Evolutionary conservation across 164 flowering plant species (phyloP), one percentile per base, ranked within the genome.

Genomic region (Tetracentron sinense): DNA sequence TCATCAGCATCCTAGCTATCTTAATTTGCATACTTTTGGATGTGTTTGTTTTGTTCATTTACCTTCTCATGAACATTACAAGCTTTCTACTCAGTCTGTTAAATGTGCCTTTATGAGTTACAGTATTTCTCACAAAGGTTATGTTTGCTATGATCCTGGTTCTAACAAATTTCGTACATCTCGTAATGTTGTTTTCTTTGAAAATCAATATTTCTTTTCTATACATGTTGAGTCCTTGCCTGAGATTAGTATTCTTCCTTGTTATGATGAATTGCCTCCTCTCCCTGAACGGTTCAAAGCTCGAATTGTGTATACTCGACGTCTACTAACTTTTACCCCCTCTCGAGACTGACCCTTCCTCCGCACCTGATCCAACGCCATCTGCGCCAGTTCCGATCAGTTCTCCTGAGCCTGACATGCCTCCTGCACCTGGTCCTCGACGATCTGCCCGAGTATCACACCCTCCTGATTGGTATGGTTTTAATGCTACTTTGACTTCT

Each of bases 31-130:
- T 52, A 35, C 51, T 21, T 72, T 68, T 72, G 29, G 66, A 0
- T 68, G 59, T 65, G 55, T 42, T 47, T 59, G 50, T 60, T 73
- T 77, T 58, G 17, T 77, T 57, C 62, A 58, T 60, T 51, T 67
- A 0, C 58, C 50, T 2, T 47, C 61, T 3, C 70, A 67, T 31
- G 67, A 73, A 42, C 56, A 17, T 8, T 1, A 63, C 56, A 0
- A 70, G 70, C 20, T 49, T 2, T 3, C 55, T 20, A 7, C 61
- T 61, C 50, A 54, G 21, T 68, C 35, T 51, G 63, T 23, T 20
- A 16, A 29, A 28, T 63, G 58, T 42, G 60, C 47, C 69, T 66
- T 58, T 47, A 31, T 58, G 12, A 63, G 63, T 10, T 66, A 58
- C 58, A 27, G 57, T 6, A 30, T 50, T 1, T 44, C 54, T 26